phyloP scores from a whole-genome alignment of 176 grass and related monocot genomes.

The Eremochloa ophiuroides region DNA sequence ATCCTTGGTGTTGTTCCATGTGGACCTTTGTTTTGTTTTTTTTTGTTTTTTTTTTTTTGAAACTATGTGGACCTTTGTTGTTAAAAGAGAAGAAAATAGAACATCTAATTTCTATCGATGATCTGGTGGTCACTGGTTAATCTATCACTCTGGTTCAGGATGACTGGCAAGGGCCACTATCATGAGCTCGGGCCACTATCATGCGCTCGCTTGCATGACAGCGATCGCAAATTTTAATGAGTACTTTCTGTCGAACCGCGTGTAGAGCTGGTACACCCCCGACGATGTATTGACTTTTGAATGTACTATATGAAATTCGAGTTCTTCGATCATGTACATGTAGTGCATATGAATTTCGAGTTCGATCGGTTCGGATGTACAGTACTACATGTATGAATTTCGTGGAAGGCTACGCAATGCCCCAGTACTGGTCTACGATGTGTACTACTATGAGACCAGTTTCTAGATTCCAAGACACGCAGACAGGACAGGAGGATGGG shows the following conservation, averaged over 20 bases:
- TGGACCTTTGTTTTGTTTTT: background rate
- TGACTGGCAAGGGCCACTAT: no score
- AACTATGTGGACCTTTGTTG: no score
- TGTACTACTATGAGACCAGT: no score
- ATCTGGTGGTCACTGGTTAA: background rate
- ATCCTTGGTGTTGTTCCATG: background rate
- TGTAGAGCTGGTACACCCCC: background rate
- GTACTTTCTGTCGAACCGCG: no score
- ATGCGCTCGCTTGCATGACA: background rate
- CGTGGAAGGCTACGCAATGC: no score
- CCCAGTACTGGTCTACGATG: no score
- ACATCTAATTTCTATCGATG: background rate
- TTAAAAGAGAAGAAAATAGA: background rate
- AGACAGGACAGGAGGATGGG: background rate
- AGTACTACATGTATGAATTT: no score
- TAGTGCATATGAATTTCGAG: no score
- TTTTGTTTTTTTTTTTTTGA: no score
- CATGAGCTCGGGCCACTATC: background rate
- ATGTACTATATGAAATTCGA: background rate
- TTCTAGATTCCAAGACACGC: background rate
- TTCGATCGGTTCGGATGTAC: no score
- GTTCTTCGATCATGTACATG: no score
- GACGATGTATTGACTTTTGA: background rate
- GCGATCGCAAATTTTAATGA: background rate
- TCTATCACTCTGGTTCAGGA: background rate